Percentiles rank a stretch among this genome's conserved stretches.
Conservation (phyloP, 768 basidiomycete species). For the Rhizopogon salebrosus region DNA sequence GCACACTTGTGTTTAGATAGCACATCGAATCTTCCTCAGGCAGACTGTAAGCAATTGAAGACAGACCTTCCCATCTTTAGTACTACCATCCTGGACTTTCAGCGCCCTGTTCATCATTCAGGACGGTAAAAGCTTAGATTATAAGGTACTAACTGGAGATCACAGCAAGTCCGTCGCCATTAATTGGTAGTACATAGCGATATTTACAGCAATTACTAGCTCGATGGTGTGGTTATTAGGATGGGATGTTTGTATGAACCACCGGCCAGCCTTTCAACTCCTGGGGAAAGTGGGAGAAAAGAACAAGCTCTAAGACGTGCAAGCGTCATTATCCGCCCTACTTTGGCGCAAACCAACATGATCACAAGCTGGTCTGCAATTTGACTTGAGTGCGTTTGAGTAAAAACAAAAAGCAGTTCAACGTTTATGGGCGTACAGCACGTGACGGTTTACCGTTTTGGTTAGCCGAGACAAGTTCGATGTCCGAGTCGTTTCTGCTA, state of each 20-base stretch:
- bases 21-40: too few relatives aligned
- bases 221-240: neutral
- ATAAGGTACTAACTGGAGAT: neutral
- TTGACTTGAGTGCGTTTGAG: conserved; percentile 30
- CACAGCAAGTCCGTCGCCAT: neutral
- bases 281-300: conserved; percentile 14
- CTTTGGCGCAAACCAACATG: conserved; percentile 30
- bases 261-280: conserved; percentile 24
- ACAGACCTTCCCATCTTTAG: too few relatives aligned
- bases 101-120: too few relatives aligned
- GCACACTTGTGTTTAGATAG: too few relatives aligned
- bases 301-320: conserved; percentile 26
- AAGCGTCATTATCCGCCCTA: conserved; percentile 25
- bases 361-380: conserved; percentile 20
- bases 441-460: conserved; percentile 5
- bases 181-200: too few relatives aligned
- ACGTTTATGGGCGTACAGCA: neutral
- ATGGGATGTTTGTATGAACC: conserved; percentile 20
- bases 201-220: neutral
- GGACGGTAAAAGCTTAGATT: neutral
- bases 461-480: too few relatives aligned
- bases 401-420: neutral
- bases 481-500: too few relatives aligned
- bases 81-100: too few relatives aligned
- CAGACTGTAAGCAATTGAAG: too few relatives aligned